Conservation (phyloP, 2,329 filamentous ascomycete species). For the Hawksworthiomyces lignivorus region DNA sequence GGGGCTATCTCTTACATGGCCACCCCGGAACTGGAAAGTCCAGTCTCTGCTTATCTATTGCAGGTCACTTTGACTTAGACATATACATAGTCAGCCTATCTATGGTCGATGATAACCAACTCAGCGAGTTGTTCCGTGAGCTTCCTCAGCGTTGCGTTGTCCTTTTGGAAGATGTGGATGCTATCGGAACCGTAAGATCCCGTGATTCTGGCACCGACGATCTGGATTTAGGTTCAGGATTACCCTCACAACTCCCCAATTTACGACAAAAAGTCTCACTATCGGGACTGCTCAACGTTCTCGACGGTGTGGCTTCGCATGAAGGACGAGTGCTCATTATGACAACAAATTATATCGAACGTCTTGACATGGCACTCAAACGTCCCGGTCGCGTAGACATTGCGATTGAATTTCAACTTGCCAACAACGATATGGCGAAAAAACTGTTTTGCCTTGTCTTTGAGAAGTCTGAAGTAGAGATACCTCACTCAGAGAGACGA, state of each 20-base stretch:
- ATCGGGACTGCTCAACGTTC: slow-evolving; percentile 72
- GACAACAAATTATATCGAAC: slow-evolving; percentile 71
- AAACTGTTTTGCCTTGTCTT: no score
- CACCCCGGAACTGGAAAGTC: slow-evolving; percentile 70
- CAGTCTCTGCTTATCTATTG: slow-evolving; percentile 57
- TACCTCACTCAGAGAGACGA: no score
- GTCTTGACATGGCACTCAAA: slow-evolving; percentile 65
- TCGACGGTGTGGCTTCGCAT: slow-evolving; percentile 73
- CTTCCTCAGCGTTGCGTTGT: slow-evolving; percentile 58
- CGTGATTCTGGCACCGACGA: no score
- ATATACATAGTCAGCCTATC: slow-evolving; percentile 57
- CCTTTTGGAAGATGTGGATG: slow-evolving; percentile 62
- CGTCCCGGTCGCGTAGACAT: slow-evolving; percentile 63
- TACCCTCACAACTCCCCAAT: no score
- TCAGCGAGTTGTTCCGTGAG: slow-evolving; percentile 50
- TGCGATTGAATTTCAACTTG: slow-evolving; percentile 42
- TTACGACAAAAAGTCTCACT: slow-evolving; percentile 36
- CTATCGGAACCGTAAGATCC: slow-evolving; percentile 35
- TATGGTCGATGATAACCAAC: slow-evolving; percentile 49
- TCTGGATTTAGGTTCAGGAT: no score
- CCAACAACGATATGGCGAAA: not conserved
- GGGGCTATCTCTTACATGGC: slow-evolving; percentile 72
- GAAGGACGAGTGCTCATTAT: slow-evolving; percentile 75
- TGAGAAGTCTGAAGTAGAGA: no score
- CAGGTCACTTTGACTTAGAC: slow-evolving; percentile 57